phyloP scores from a whole-genome alignment of 768 basidiomycete species.

The Suillus fuscotomentosus region DNA sequence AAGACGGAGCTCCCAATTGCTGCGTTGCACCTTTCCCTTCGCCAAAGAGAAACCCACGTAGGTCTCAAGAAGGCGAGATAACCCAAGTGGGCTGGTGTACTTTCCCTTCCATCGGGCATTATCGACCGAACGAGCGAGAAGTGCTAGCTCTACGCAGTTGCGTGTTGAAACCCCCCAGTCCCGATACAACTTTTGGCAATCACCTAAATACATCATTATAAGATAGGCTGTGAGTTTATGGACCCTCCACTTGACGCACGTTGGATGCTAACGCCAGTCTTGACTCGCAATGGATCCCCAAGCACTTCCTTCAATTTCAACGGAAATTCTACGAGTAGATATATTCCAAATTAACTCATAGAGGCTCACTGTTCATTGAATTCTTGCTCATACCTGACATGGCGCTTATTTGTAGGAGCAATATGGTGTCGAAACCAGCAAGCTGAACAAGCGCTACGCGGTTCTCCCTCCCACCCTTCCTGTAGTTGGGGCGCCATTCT shows the following conservation, averaged over 20 bases:
- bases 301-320: conserved; percentile 50
- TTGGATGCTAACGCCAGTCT: conserved; percentile 76
- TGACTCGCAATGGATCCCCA: conserved; percentile 50
- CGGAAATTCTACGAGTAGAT: conserved; percentile 48
- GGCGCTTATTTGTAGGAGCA: conserved; percentile 63
- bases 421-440: conserved; percentile 50
- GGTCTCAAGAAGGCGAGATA: conserved; percentile 60
- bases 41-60: conserved; percentile 52
- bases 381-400: conserved; percentile 45
- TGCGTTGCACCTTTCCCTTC: conserved; percentile 62
- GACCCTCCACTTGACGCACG: conserved; percentile 34
- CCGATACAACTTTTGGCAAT: conserved; percentile 62
- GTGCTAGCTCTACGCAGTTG: conserved; percentile 66
- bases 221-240: neutral
- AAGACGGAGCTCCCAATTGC: conserved; percentile 67
- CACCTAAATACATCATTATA: conserved; percentile 42
- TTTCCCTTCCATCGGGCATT: conserved; percentile 71
- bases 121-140: conserved; percentile 70
- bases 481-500: conserved; percentile 72
- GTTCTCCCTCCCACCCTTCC: conserved; percentile 55
- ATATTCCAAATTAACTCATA: neutral
- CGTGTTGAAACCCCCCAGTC: conserved; percentile 39
- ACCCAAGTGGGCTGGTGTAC: conserved; percentile 58
- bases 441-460: conserved; percentile 76
- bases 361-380: neutral